Evolutionary conservation across 2,329 filamentous ascomycete genomes (phyloP), one percentile per base, ranked within the genome.

Genomic region (Claviceps sp.): DNA sequence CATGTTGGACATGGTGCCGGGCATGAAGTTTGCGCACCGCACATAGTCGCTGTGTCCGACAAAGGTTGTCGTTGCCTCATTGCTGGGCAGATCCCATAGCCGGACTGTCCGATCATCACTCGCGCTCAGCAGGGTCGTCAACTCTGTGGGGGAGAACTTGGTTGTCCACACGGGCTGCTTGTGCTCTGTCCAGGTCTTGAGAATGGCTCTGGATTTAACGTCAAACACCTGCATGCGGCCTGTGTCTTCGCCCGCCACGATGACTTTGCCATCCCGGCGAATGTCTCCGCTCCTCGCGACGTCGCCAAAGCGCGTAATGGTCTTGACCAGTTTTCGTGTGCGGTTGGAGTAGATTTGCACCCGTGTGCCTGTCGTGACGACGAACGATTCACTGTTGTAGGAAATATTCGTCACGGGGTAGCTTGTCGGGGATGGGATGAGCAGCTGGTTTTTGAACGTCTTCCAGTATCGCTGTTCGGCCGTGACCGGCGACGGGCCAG

Each of bases 391-490:
- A 66, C 76, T 78, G 60, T 70, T 73, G 70, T 83, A 85, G 48
- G 87, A 90, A 66, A 98, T 95, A 67, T 94, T 84, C 37, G 89
- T 95, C 61, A 98, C 81, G 45, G 88, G 86, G 66, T 86, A 89
- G 64, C 88, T 87, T 57, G 93, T 88, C 57, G 90, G 89, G 56
- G 91, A 95, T 45, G 93, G 87, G 55, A 97, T 83, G 55, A 91
- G 82, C 53, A 95, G 81, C 58, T 90, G 87, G 59, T 90, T 93
- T 71, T 88, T 89, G 75, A 98, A 98, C 13, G 86, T 85, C 64
- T 85, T 86, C 94, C 94, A 98, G 76, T 97, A 97, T 58, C 84
- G 80, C 71, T 97, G 90, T 72, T 98, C 93, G 36, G 90, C 84
- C 5, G 91, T 95, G 47, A 91, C 71, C 50, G 88, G 85, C 42